A percentile compares a stretch with the other conserved stretches of the same genome.
Evolutionary conservation across 1,284 basidiomycete genomes (phyloP).

Genomic region (Fomitopsis betulina): DNA sequence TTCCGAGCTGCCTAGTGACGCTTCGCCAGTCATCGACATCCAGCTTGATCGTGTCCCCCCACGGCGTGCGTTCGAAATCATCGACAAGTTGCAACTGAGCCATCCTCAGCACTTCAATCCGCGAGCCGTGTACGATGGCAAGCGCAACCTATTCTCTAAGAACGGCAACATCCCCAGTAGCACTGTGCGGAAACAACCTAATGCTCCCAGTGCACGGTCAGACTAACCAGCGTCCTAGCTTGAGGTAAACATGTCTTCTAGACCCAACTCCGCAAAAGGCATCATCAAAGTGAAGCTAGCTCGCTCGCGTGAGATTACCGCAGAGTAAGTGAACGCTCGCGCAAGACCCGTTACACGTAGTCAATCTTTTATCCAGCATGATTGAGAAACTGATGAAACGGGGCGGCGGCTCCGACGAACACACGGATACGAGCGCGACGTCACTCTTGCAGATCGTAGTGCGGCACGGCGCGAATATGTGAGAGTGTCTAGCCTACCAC

Average conservation of each 20-base stretch:
- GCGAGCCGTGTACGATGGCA: conserved; percentile 20
- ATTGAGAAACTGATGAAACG: conserved; percentile 7
- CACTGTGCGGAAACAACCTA: conserved; percentile 2
- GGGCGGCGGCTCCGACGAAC: neutral
- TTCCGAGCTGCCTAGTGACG: neutral
- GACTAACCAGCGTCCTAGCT: neutral
- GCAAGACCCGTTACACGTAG: neutral
- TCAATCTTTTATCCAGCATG: neutral
- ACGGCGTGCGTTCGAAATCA: conserved; percentile 15
- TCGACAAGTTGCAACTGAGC: conserved; percentile 16
- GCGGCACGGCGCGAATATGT: conserved; percentile 23
- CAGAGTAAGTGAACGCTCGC: neutral
- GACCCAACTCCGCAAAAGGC: neutral
- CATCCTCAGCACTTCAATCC: conserved; percentile 16
- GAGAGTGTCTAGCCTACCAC: neutral
- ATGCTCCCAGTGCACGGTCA: neutral
- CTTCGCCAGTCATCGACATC: neutral
- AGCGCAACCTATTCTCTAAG: conserved; percentile 17
- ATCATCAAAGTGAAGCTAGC: conserved; percentile 1
- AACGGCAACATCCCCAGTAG: conserved; percentile 7
- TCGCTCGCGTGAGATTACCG: neutral
- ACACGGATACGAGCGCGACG: conserved; percentile 13
- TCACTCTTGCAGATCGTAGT: conserved; percentile 24
- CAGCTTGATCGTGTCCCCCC: conserved; percentile 4
- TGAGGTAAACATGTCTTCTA: conserved; percentile 3